These are phyloP conservation scores for Camellia granthamiana DNA, from an alignment of 148 eudicot genomes.

Conservation along the genomic window DNA sequence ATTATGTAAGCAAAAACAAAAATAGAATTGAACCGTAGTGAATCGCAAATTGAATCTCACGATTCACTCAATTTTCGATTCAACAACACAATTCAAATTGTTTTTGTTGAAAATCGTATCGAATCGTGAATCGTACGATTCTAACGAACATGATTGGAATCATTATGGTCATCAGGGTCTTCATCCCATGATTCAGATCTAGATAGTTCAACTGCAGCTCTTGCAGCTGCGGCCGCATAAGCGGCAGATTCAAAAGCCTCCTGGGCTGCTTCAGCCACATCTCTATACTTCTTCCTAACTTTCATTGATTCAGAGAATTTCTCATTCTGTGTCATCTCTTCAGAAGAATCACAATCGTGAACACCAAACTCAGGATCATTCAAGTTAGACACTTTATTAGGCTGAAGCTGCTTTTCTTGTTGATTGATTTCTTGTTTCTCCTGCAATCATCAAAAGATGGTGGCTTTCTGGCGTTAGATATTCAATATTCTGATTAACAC, in stretches of 20 bases:
- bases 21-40: too few species aligned
- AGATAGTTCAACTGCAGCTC: slow-evolving; percentile 70
- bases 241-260: slow-evolving; percentile 21
- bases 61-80: too few species aligned
- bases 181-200: slow-evolving; percentile 37
- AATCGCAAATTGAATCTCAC: too few species aligned
- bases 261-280: slow-evolving; percentile 17
- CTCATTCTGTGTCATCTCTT: neutral
- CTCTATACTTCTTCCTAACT: slow-evolving; percentile 13
- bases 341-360: neutral
- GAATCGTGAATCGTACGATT: too few species aligned
- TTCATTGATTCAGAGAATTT: slow-evolving; percentile 16
- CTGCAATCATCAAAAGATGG: slow-evolving; percentile 19
- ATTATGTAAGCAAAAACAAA: too few species aligned
- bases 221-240: slow-evolving; percentile 79
- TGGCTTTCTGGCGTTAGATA: neutral
- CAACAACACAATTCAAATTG: too few species aligned
- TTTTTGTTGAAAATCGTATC: too few species aligned
- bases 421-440: slow-evolving; percentile 9
- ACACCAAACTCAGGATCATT: slow-evolving; percentile 2
- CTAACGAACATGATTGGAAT: too few species aligned
- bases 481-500: neutral
- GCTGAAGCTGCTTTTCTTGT: too few species aligned
- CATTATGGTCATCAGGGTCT: slow-evolving; percentile 18
- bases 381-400: neutral